Percentiles rank a stretch among this genome's conserved stretches.
phyloP scores from a whole-genome alignment of 2,329 filamentous ascomycete species.

The Nemania sp. region DNA sequence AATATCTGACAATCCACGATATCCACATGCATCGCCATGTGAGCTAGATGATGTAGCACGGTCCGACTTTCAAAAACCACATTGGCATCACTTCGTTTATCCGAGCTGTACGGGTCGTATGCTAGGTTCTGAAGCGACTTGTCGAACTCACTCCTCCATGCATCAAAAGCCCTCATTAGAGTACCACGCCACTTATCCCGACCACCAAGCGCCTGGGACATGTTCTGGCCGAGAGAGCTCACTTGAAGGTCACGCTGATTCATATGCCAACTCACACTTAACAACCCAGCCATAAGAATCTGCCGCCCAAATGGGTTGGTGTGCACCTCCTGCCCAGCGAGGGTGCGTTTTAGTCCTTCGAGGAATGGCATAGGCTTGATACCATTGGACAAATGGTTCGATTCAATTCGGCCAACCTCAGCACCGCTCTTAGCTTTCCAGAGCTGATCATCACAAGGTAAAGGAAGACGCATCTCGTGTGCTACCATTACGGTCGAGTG shows the following conservation, averaged over 20 bases:
- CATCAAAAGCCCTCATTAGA: slow-evolving; percentile 88
- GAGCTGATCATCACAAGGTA: slow-evolving; percentile 92
- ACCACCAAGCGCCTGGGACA: slow-evolving; percentile 82
- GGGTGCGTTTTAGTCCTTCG: slow-evolving; percentile 88
- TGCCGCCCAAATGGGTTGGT: slow-evolving; percentile 95
- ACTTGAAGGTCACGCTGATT: slow-evolving; percentile 95
- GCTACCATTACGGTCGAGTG: slow-evolving; percentile 97
- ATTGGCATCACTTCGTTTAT: slow-evolving; percentile 72
- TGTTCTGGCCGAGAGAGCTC: slow-evolving; percentile 79
- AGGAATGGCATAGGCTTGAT: slow-evolving; percentile 89
- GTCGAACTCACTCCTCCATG: slow-evolving; percentile 94
- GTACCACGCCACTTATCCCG: slow-evolving; percentile 92
- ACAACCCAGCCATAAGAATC: slow-evolving; percentile 90
- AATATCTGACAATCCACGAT: slow-evolving; percentile 98
- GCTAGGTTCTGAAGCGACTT: slow-evolving; percentile 73
- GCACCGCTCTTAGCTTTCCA: slow-evolving; percentile 91
- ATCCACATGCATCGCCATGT: slow-evolving; percentile 98
- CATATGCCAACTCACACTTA: slow-evolving; percentile 98
- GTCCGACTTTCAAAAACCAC: slow-evolving; percentile 86
- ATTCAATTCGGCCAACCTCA: slow-evolving; percentile 87
- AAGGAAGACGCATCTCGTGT: slow-evolving; percentile 89
- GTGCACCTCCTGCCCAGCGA: slow-evolving; percentile 85
- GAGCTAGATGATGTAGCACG: slow-evolving; percentile 91
- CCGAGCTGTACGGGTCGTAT: slow-evolving; percentile 66
- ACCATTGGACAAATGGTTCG: slow-evolving; percentile 81